Evolutionary conservation across 768 basidiomycete species (phyloP).

Genomic region (Panaeolus cyanescens): DNA sequence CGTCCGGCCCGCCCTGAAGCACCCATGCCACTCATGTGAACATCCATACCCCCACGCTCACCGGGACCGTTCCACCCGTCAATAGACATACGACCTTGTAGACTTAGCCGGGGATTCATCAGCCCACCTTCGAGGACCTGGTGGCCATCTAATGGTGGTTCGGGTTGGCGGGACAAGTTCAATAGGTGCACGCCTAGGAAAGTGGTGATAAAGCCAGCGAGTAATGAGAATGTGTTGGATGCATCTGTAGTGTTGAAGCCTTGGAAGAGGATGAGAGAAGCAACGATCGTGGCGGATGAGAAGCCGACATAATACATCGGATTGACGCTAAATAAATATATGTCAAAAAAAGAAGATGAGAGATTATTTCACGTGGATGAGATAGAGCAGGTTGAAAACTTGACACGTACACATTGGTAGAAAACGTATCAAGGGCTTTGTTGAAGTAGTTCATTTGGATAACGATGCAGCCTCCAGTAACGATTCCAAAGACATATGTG

Average conservation of each 20-base stretch:
- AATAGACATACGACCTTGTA: slow-evolving; percentile 78
- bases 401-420: slow-evolving; percentile 88
- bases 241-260: slow-evolving; percentile 91
- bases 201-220: slow-evolving; percentile 89
- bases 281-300: slow-evolving; percentile 89
- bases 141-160: slow-evolving; percentile 47
- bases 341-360: background rate
- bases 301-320: slow-evolving; percentile 99
- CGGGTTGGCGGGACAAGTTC: slow-evolving; percentile 70
- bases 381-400: background rate
- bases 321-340: slow-evolving; percentile 67
- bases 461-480: slow-evolving; percentile 82
- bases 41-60: slow-evolving; percentile 25
- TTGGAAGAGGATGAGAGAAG: slow-evolving; percentile 95
- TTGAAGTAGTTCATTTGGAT: slow-evolving; percentile 98
- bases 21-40: slow-evolving; percentile 20
- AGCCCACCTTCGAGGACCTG: slow-evolving; percentile 65
- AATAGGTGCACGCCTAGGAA: slow-evolving; percentile 97
- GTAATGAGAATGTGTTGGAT: slow-evolving; percentile 81
- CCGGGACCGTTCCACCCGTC: slow-evolving; percentile 67
- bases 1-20: slow-evolving; percentile 23
- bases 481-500: slow-evolving; percentile 93
- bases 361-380: background rate
- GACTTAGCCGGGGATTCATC: slow-evolving; percentile 77
- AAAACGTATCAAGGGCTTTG: slow-evolving; percentile 95